Evolutionary conservation across 345 rosid species (phyloP), one percentile per base, ranked within the genome.

Genomic region (Jatropha curcas): DNA sequence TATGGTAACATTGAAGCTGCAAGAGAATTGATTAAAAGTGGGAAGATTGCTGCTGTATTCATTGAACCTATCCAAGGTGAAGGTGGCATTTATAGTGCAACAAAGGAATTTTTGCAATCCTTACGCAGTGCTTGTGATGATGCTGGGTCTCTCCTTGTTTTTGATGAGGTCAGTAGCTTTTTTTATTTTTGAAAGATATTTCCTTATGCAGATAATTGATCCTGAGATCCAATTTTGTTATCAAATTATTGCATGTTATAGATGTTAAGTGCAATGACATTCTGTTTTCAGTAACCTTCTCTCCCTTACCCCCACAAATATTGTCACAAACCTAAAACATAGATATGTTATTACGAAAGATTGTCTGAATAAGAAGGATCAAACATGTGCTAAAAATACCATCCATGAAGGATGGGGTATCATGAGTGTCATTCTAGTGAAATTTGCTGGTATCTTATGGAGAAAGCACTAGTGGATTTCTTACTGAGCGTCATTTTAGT

Each of bases 31-130:
- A 89, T 91, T 67, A 58, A 65, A 75, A 77, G 34, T 1, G 90
- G 94, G 37, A 87, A 84, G 72, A 85, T 84, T 66, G 98, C 97
- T 59, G 99, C 99, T 20, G 93, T 92, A 10, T 95, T 95, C 77
- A 92, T 91, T 28, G 99, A 95, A 78, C 99, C 98, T 22, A 77
- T 95, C 66, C 99, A 95, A 70, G 99, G 99, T 59, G 99, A 95
- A 86, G 99, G 99, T 1, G 99, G 99, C 60, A 84, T 95, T 41
- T 79, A 87, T 63, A 85, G 92, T 65, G 97, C 98, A 41, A 88
- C 89, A 7, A 86, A 84, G 69, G 97, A 88, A 61, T 91, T 93
- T 77, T 78, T 93, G 34, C 88, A 85, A 39, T 86, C 79, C 70
- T 75, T 93, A 65, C 92, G 99, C n/a, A 34, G 59, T 34, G 91